Base-by-base conservation (phyloP, 768 basidiomycete genomes). In the Mrakia frigida region DNA sequence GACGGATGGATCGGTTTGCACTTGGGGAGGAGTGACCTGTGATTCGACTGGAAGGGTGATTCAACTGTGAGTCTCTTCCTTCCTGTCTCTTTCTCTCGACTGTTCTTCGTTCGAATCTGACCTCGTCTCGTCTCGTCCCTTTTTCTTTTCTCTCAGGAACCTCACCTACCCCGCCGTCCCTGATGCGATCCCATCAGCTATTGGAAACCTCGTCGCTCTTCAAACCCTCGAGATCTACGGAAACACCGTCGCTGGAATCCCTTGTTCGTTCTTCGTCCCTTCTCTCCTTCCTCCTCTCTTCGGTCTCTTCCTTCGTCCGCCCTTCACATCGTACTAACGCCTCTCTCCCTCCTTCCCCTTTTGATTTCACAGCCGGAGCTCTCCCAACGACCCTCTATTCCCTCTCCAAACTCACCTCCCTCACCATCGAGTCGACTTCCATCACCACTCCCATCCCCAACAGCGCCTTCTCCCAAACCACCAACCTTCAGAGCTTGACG, bases 121-220 rank as follows among this genome's bases (percentile, higher is more conserved):
- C 41, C n/a, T 31, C 41, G n/a, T 61, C 60, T 16, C 25, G 14
- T 59, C 28, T 14, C 31, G 2, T 37, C 37, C 13, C 10, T 35
- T 25, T 11, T 61, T 35, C 35, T 41, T 6, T 68, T n/a, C 53
- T 59, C n/a, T 6, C 76, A 81, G 81, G 33, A 80, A 74, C 52
- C 61, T 83, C 46, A 80, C 79, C 31, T 83, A 83, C 73, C 83
- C 83, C 1, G 79, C 80, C 37, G 82, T 84, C 0, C 83, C 83
- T 1, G 70, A 77, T 37, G 72, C 67, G 6, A 74, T 84, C 3
- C 79, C 82, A 0, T 68, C 73, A 3, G 78, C 80, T n/a, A 63
- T 84, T 2, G 78, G 78, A 46, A 80, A 82, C 67, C 80, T 84
- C 4, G 79, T 81, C n/a, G 77, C 81, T 6, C 79, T 84, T 23